These are phyloP conservation scores for Lactarius trivialis DNA, from an alignment of 768 basidiomycete genomes.

Conservation along the genomic window DNA sequence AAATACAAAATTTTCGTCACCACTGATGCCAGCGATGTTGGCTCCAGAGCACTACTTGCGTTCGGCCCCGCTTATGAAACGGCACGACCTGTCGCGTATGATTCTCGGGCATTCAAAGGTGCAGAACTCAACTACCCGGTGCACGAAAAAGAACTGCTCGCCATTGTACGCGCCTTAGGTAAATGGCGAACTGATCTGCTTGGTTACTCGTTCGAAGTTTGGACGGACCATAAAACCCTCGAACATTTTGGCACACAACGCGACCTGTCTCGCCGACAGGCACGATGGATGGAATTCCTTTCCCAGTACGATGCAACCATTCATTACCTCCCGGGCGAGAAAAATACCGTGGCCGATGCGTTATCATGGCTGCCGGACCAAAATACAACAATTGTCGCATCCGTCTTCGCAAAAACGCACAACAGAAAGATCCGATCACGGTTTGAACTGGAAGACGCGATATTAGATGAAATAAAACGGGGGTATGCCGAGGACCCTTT, in stretches of 20 bases:
- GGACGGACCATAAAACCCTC: constrained; percentile 30
- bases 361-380: constrained; percentile 27
- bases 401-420: constrained; percentile 20
- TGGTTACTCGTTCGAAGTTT: constrained; percentile 25
- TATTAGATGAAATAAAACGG: too few species aligned
- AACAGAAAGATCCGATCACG: constrained; percentile 6
- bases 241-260: constrained; percentile 24
- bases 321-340: constrained; percentile 27
- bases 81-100: too few species aligned
- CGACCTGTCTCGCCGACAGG: constrained; percentile 27
- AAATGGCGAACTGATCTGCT: constrained; percentile 27
- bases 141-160: constrained; percentile 11
- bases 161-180: constrained; percentile 34
- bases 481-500: too few species aligned
- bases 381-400: constrained; percentile 20
- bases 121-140: too few species aligned
- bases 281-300: constrained; percentile 28
- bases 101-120: too few species aligned
- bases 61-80: too few species aligned
- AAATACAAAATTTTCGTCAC: too few species aligned
- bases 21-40: too few species aligned
- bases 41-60: too few species aligned
- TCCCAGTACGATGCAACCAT: constrained; percentile 31
- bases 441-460: too few species aligned
- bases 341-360: constrained; percentile 28